These are phyloP conservation scores for Millerago galiae DNA, from an alignment of 805 yeast species.

Conservation along the genomic window DNA sequence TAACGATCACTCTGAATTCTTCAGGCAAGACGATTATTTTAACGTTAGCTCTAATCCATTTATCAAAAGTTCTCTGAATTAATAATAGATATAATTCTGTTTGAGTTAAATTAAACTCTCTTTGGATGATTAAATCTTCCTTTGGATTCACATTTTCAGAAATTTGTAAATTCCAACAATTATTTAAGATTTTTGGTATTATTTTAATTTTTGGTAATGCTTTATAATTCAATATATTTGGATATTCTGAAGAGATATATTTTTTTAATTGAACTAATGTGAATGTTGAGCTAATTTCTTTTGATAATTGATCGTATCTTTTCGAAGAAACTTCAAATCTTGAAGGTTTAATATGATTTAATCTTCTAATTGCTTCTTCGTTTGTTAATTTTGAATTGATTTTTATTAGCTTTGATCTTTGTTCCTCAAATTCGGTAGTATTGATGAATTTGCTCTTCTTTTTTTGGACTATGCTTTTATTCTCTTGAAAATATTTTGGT, in stretches of 20 bases:
- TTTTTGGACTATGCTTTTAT: background rate
- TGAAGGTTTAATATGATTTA: conserved; percentile 14
- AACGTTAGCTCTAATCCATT: conserved; percentile 23
- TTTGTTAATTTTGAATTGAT: conserved; percentile 7
- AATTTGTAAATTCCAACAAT: conserved; percentile 15
- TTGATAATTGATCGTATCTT: conserved; percentile 14
- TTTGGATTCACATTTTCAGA: conserved; percentile 11
- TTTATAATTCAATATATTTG: conserved; percentile 1
- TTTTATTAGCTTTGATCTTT: conserved; percentile 4
- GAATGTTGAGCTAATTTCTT: conserved; percentile 10
- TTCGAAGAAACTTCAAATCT: conserved; percentile 11
- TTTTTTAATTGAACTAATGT: conserved; percentile 13
- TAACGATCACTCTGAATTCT: conserved; percentile 17
- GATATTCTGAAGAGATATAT: conserved; percentile 9
- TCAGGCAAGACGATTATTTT: conserved; percentile 17
- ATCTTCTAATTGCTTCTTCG: conserved; percentile 4
- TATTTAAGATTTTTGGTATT: conserved; percentile 7
- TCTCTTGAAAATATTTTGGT: conserved; percentile 2
- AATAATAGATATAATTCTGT: conserved; percentile 18
- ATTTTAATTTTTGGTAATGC: conserved; percentile 5
- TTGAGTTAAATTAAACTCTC: conserved; percentile 16
- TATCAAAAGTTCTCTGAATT: conserved; percentile 16
- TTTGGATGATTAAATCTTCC: conserved; percentile 13
- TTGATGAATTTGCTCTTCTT: background rate
- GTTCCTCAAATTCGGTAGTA: conserved; percentile 3